These are phyloP conservation scores for Leucosporidium scottii DNA, from an alignment of 768 basidiomycete genomes.

Conservation along the genomic window DNA sequence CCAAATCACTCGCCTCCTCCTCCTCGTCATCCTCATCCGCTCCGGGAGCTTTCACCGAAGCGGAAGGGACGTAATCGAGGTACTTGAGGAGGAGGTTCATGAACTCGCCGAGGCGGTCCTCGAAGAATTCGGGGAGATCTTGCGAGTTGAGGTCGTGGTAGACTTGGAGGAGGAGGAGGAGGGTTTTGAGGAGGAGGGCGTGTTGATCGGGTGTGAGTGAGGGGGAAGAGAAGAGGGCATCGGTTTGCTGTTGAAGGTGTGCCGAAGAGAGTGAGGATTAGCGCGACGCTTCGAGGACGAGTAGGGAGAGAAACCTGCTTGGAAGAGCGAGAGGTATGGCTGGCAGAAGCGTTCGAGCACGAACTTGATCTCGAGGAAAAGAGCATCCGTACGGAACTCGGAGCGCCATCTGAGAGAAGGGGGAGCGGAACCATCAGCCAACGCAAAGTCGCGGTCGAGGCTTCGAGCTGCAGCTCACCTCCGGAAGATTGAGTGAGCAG, in stretches of 20 bases:
- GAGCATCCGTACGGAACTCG: constrained; percentile 73
- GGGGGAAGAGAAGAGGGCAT: constrained; percentile 43
- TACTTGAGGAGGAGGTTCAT: constrained; percentile 79
- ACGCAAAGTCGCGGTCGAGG: neutral
- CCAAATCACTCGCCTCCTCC: constrained; percentile 71
- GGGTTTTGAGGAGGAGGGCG: constrained; percentile 58
- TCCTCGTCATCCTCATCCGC: constrained; percentile 54
- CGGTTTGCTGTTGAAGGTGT: constrained; percentile 41
- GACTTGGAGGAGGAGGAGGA: constrained; percentile 72
- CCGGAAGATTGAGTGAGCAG: constrained; percentile 89
- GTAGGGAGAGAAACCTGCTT: constrained; percentile 42
- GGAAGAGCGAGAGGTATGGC: constrained; percentile 78
- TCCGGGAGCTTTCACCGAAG: constrained; percentile 49
- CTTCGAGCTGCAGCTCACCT: constrained; percentile 35
- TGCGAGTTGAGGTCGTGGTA: constrained; percentile 93
- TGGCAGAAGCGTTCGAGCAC: constrained; percentile 74
- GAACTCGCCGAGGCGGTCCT: constrained; percentile 76
- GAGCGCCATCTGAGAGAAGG: constrained; percentile 66
- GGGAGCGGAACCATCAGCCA: neutral
- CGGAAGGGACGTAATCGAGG: constrained; percentile 62
- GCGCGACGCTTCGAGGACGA: neutral
- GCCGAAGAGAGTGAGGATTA: neutral
- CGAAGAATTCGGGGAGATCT: constrained; percentile 87
- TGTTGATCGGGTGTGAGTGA: constrained; percentile 38
- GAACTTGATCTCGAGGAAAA: constrained; percentile 85